Evolutionary conservation across 2,329 filamentous ascomycete genomes (phyloP).

Genomic region (Epicoccum sorghinum): DNA sequence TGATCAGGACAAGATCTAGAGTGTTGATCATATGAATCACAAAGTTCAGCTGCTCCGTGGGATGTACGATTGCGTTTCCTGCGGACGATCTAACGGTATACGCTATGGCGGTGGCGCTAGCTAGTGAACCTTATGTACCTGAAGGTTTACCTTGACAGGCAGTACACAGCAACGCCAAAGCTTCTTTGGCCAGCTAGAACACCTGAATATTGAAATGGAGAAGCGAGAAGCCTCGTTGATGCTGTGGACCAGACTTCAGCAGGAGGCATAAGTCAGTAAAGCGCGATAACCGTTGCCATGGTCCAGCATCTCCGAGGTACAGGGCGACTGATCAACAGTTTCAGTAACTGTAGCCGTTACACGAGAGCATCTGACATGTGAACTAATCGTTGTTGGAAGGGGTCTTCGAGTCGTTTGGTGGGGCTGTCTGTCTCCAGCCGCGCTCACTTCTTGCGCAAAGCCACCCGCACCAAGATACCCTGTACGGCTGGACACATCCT

Average conservation of each 20-base stretch:
- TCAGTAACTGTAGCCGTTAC: background rate
- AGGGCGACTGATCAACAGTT: background rate
- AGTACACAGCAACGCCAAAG: slow-evolving; percentile 3
- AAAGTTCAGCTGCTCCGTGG: background rate
- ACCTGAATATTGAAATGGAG: slow-evolving; percentile 10
- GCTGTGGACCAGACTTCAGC: background rate
- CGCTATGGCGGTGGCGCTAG: slow-evolving; percentile 1
- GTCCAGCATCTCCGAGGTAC: background rate
- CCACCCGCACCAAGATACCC: slow-evolving; percentile 12
- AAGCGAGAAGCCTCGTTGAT: slow-evolving; percentile 6
- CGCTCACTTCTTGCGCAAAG: slow-evolving; percentile 4
- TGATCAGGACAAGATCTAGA: background rate
- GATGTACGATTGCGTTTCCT: background rate
- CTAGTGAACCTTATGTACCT: slow-evolving; percentile 3
- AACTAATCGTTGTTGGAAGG: background rate
- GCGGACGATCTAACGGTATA: background rate
- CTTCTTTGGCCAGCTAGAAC: slow-evolving; percentile 5
- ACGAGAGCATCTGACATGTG: background rate
- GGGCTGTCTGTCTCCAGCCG: slow-evolving; percentile 3
- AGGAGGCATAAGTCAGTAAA: background rate
- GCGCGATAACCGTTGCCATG: background rate
- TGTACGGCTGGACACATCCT: background rate
- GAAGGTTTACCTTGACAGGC: slow-evolving; percentile 12
- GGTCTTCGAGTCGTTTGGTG: slow-evolving; percentile 1
- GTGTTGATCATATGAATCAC: background rate